These are phyloP conservation scores for Lachnellula occidentalis DNA, from an alignment of 2,329 filamentous ascomycete species.

Conservation along the genomic window DNA sequence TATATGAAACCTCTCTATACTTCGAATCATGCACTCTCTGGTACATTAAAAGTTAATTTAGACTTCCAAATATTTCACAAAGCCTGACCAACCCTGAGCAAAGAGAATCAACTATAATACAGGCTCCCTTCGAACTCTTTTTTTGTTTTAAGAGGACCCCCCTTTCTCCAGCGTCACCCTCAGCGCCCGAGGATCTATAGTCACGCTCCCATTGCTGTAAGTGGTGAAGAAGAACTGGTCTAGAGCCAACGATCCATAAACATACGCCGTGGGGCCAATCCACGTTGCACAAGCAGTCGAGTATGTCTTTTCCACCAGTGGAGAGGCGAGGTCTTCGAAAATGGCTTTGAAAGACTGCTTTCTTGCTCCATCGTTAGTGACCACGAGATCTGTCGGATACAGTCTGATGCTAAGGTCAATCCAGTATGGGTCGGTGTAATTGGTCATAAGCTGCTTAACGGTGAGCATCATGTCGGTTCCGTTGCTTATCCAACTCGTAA, in stretches of 20 bases:
- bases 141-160: conserved; percentile 39
- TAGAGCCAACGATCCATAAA: conserved; percentile 4
- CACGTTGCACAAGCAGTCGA: conserved; percentile 6
- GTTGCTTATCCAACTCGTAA: conserved; percentile 12
- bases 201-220: conserved; percentile 1
- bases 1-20: too few relatives aligned
- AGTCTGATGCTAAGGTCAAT: background rate
- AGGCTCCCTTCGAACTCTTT: conserved; percentile 39
- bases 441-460: background rate
- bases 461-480: conserved; percentile 9
- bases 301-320: background rate
- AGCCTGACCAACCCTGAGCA: too few relatives aligned
- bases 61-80: too few relatives aligned
- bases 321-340: conserved; percentile 3
- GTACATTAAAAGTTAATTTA: too few relatives aligned
- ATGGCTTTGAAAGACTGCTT: conserved; percentile 2
- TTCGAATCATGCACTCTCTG: too few relatives aligned
- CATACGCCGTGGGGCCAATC: conserved; percentile 2
- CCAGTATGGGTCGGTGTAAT: background rate
- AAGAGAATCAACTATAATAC: background rate
- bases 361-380: conserved; percentile 1
- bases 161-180: conserved; percentile 29
- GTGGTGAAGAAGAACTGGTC: conserved; percentile 6
- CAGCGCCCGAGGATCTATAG: conserved; percentile 3
- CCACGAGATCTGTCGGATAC: conserved; percentile 8